A percentile compares a stretch with the other conserved stretches of the same genome.
Conservation (phyloP, 345 rosid genomes). For the Sapria himalayana region DNA sequence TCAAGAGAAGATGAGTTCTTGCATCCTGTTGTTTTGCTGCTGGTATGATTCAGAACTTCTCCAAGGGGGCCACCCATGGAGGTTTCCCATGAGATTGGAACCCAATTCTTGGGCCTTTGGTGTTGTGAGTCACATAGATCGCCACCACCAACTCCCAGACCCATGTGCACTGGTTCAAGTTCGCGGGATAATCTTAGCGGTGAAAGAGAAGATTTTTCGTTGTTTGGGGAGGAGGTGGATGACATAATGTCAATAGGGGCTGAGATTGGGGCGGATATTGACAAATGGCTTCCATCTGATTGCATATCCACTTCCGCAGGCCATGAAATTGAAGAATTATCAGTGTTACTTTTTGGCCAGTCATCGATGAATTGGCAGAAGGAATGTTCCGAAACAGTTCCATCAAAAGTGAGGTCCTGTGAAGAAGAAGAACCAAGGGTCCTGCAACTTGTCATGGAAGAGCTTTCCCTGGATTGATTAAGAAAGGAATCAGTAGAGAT, state of each 20-base stretch:
- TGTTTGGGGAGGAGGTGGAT: constrained; percentile 28
- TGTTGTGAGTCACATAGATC: constrained; percentile 14
- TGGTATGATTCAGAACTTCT: constrained; percentile 34
- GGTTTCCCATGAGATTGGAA: constrained; percentile 37
- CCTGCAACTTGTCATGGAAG: constrained; percentile 15
- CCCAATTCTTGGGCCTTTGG: constrained; percentile 30
- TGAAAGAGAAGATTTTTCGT: constrained; percentile 19
- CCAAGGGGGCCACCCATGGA: constrained; percentile 63
- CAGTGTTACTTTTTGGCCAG: constrained; percentile 28
- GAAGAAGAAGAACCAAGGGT: constrained; percentile 22
- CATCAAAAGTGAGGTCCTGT: constrained; percentile 14
- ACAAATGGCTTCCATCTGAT: constrained; percentile 37
- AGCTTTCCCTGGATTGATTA: constrained; percentile 20
- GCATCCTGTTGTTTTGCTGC: constrained; percentile 12
- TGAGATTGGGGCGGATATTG: constrained; percentile 33
- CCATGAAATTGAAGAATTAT: constrained; percentile 24
- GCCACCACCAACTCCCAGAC: constrained; percentile 22
- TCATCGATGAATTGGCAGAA: constrained; percentile 41
- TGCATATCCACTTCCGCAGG: constrained; percentile 22
- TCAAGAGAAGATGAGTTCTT: constrained; percentile 23
- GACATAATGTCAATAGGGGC: constrained; percentile 28
- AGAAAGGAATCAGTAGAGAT: constrained; percentile 24
- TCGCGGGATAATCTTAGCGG: constrained; percentile 27
- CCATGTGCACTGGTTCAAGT: constrained; percentile 30
- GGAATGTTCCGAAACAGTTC: constrained; percentile 21